Base-by-base conservation (phyloP, 1,139 yeast species). In the Zygosaccharomyces sapae region DNA sequence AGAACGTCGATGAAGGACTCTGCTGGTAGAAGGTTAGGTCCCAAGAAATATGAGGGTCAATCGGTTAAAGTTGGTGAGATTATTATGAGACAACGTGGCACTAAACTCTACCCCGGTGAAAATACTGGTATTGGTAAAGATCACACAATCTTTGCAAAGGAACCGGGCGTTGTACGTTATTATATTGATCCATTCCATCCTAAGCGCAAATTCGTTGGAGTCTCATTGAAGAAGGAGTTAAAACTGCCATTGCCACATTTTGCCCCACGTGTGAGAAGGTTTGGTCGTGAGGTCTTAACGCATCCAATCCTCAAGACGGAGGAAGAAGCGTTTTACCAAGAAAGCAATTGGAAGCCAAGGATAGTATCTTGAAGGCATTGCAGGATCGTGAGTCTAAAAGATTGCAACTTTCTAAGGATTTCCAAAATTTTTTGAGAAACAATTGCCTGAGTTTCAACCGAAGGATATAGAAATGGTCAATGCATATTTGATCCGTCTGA, bases 131-230 rank as follows among this genome's bases (percentile, higher is more conserved):
- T 92, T 54, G 98, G 99, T 55, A 83, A 80, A 57, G 98, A 92
- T 66, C 97, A 90, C 66, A 92, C 98, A 2, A 79, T 92, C 33
- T 89, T 76, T 69, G 97, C 98, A 2, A 65, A 75, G 39, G 97
- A 92, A 63, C 96, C 97, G 1, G 98, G 98, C 20, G 89, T 74
- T 66, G 97, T 92, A 42, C 79, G 95, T 55, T 92, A 80, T 70
- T 92, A 92, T 67, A 73, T 81, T 55, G 97, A 92, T 70, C 98
- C 98, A n/a, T 90, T 90, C 75, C 98, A 92, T 63, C 97, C 97
- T 38, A 79, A 81, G 63, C 80, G 97, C 67, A 85, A 84, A 65
- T 86, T 86, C 62, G 88, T 89, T 48, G 98, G 98, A 36, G 82
- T 92, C 45, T 90, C 95, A 1, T 74, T 92, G 50, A 73, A 73